Percentiles rank a stretch among this genome's conserved stretches.
phyloP scores from a whole-genome alignment of 768 basidiomycete genomes.

The Kondoa subrosea region DNA sequence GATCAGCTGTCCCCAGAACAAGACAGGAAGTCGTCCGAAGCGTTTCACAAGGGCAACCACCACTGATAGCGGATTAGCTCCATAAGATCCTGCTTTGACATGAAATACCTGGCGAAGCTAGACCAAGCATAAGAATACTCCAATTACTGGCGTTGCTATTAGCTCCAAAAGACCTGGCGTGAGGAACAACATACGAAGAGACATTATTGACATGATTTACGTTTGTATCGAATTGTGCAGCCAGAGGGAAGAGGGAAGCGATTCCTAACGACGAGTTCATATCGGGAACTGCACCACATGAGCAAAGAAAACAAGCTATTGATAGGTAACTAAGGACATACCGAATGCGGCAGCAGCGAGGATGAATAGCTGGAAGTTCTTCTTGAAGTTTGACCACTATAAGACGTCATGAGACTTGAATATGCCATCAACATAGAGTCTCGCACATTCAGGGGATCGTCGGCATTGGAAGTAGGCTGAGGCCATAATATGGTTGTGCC shows the following conservation, averaged over 20 bases:
- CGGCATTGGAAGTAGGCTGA: slow-evolving; percentile 41
- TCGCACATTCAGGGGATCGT: slow-evolving; percentile 51
- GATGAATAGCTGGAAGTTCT: slow-evolving; percentile 44
- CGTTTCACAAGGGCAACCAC: slow-evolving; percentile 45
- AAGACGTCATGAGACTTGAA: too few species aligned
- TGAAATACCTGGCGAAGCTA: slow-evolving; percentile 18
- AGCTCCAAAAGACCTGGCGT: not conserved
- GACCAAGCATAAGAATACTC: slow-evolving; percentile 49
- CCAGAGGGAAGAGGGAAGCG: slow-evolving; percentile 47
- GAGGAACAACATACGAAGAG: too few species aligned
- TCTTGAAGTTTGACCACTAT: slow-evolving; percentile 43
- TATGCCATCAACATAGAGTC: too few species aligned
- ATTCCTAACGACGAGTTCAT: slow-evolving; percentile 39
- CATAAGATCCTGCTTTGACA: slow-evolving; percentile 36
- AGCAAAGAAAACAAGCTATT: too few species aligned
- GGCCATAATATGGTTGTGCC: not conserved
- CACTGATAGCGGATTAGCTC: slow-evolving; percentile 44
- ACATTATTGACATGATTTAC: slow-evolving; percentile 36
- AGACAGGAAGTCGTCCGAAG: slow-evolving; percentile 47
- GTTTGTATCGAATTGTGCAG: slow-evolving; percentile 44
- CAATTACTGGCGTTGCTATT: slow-evolving; percentile 30
- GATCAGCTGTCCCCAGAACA: slow-evolving; percentile 49
- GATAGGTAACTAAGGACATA: too few species aligned
- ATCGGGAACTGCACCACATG: too few species aligned
- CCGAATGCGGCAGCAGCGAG: slow-evolving; percentile 27